A percentile compares a stretch with the other conserved stretches of the same genome.
These are phyloP conservation scores for Rhizoclosmatium globosum DNA, from an alignment of 192 early-diverging fungal genomes.

Conservation along the genomic window DNA sequence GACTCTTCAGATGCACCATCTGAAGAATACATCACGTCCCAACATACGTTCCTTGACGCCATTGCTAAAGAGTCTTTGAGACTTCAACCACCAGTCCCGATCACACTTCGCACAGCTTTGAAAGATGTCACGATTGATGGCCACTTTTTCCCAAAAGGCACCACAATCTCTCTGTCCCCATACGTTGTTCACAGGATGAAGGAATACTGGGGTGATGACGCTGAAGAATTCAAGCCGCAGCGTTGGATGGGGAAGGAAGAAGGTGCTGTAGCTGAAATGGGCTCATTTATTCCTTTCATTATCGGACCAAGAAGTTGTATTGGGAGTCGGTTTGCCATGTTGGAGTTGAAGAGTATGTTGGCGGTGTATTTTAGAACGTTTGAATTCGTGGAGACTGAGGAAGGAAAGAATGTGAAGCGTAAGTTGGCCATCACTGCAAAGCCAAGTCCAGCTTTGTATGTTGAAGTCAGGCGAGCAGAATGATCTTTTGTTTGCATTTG, in stretches of 20 bases:
- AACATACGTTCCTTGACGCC: neutral
- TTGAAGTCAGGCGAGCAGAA: too few species aligned
- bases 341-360: constrained; percentile 8
- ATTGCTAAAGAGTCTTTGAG: neutral
- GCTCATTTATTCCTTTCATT: neutral
- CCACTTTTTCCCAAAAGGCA: constrained; percentile 25
- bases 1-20: neutral
- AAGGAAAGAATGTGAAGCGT: neutral
- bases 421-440: neutral
- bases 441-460: neutral
- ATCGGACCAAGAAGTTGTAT: constrained; percentile 1
- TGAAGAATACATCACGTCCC: neutral
- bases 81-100: neutral
- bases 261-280: neutral
- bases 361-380: neutral
- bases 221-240: constrained; percentile 38
- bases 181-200: constrained; percentile 8
- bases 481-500: too few species aligned
- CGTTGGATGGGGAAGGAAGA: constrained; percentile 16
- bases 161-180: neutral
- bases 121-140: constrained; percentile 25
- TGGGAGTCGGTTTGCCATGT: constrained; percentile 13
- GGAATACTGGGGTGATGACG: constrained; percentile 35
- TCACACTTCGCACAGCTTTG: neutral
- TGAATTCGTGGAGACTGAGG: constrained; percentile 4